Percentiles rank a stretch among this genome's conserved stretches.
Evolutionary conservation across 2,329 filamentous ascomycete species (phyloP).

Genomic region (Nemania abortiva): DNA sequence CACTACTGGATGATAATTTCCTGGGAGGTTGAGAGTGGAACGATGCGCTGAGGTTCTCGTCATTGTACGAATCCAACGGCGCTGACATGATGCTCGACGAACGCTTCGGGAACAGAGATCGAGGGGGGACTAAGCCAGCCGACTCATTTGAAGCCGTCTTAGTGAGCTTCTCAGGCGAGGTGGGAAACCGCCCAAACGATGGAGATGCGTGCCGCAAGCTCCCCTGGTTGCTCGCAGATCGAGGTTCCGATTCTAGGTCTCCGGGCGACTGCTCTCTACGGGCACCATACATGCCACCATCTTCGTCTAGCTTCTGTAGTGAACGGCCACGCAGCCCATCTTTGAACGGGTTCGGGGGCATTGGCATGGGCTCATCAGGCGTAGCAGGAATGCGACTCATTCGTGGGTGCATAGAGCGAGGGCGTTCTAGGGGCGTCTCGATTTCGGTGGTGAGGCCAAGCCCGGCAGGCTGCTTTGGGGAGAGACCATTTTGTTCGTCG

Average conservation of each 20-base stretch:
- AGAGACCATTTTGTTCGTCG: slow-evolving; percentile 59
- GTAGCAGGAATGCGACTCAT: slow-evolving; percentile 73
- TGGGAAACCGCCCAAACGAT: slow-evolving; percentile 50
- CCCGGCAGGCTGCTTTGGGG: slow-evolving; percentile 55
- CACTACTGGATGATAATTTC: slow-evolving; percentile 79
- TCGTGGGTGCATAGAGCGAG: slow-evolving; percentile 79
- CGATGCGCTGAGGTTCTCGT: slow-evolving; percentile 71
- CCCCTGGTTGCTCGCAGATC: slow-evolving; percentile 51
- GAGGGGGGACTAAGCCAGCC: slow-evolving; percentile 64
- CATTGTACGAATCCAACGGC: slow-evolving; percentile 75
- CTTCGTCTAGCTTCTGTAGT: slow-evolving; percentile 55
- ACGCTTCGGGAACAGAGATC: slow-evolving; percentile 62
- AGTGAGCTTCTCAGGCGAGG: slow-evolving; percentile 60
- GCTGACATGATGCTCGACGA: slow-evolving; percentile 73
- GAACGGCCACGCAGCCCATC: slow-evolving; percentile 58
- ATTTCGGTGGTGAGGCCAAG: slow-evolving; percentile 67
- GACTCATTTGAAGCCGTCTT: slow-evolving; percentile 64
- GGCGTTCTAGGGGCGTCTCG: slow-evolving; percentile 68
- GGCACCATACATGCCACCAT: slow-evolving; percentile 62
- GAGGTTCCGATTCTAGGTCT: slow-evolving; percentile 57
- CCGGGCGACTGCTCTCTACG: slow-evolving; percentile 70
- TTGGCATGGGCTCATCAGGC: slow-evolving; percentile 61
- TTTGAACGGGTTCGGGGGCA: slow-evolving; percentile 56
- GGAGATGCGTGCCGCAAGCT: slow-evolving; percentile 54
- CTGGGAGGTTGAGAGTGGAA: slow-evolving; percentile 75